Conservation (phyloP, 495 filamentous ascomycete genomes). For the Elaphomyces granulatus region DNA sequence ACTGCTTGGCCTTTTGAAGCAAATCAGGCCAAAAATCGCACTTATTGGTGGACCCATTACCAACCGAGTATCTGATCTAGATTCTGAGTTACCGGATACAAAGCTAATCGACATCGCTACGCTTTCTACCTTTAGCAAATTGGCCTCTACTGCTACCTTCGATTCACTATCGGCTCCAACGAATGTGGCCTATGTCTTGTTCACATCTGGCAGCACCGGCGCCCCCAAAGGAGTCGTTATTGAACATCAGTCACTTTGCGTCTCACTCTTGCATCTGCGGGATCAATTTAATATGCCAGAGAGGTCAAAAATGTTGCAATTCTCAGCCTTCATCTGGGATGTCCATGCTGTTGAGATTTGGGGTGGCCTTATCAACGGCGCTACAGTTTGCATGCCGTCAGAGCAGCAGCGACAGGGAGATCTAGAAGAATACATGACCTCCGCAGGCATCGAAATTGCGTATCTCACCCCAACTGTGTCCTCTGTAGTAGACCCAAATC, state of each 20-base stretch:
- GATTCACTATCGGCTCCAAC: not conserved
- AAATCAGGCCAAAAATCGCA: slow-evolving; percentile 11
- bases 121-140: too few relatives aligned
- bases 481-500: slow-evolving; percentile 28
- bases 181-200: slow-evolving; percentile 16
- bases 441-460: too few relatives aligned
- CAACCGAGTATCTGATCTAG: not conserved
- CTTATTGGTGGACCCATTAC: not conserved
- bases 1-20: slow-evolving; percentile 29
- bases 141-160: not conserved
- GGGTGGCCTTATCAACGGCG: slow-evolving; percentile 20
- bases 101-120: too few relatives aligned
- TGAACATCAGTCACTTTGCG: slow-evolving; percentile 23
- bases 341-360: slow-evolving; percentile 23
- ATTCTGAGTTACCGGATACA: not conserved
- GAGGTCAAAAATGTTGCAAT: slow-evolving; percentile 18
- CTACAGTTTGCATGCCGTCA: slow-evolving; percentile 24
- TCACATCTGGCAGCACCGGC: slow-evolving; percentile 24
- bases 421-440: too few relatives aligned
- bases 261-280: slow-evolving; percentile 1
- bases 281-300: slow-evolving; percentile 1
- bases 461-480: not conserved
- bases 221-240: slow-evolving; percentile 29
- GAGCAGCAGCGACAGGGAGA: slow-evolving; percentile 17
- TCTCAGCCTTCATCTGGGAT: slow-evolving; percentile 27